phyloP scores from a whole-genome alignment of 257 asterid species.

The Nicotiana benthamiana region DNA sequence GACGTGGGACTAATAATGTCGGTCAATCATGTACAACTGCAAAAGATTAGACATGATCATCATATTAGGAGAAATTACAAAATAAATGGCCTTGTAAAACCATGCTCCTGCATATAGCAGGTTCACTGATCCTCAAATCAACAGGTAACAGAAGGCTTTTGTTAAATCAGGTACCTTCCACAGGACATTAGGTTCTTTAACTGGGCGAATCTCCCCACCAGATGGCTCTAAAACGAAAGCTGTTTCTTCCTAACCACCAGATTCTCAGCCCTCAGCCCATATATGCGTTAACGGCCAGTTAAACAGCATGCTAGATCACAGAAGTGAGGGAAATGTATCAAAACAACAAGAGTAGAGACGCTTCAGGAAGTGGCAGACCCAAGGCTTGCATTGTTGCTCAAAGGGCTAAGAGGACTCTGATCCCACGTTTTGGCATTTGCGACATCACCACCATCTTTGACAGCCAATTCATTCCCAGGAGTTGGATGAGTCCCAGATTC shows the following conservation, averaged over 20 bases:
- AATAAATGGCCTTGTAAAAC: not conserved
- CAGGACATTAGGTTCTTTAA: not conserved
- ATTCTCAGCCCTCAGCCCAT: not conserved
- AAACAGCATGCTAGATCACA: not conserved
- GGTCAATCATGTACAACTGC: not conserved
- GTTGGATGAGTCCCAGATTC: not conserved
- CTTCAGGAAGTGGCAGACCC: conserved; percentile 5
- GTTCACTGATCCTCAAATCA: not conserved
- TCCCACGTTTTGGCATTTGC: not conserved
- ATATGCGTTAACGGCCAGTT: not conserved
- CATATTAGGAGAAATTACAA: not conserved
- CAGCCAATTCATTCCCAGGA: not conserved
- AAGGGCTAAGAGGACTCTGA: conserved; percentile 17
- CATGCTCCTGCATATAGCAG: not conserved
- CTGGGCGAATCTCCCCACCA: not conserved
- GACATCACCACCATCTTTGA: not conserved
- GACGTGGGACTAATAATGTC: not conserved
- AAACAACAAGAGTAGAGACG: not conserved
- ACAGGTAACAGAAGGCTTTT: not conserved
- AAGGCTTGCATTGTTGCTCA: conserved; percentile 16
- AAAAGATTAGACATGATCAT: not conserved
- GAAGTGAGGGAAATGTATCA: not conserved
- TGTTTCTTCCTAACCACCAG: not conserved
- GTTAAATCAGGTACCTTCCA: not conserved
- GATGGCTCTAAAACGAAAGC: not conserved